Evolutionary conservation across 192 early-diverging fungal genomes (phyloP), one percentile per base, ranked within the genome.

Genomic region (Diversispora epigaea): DNA sequence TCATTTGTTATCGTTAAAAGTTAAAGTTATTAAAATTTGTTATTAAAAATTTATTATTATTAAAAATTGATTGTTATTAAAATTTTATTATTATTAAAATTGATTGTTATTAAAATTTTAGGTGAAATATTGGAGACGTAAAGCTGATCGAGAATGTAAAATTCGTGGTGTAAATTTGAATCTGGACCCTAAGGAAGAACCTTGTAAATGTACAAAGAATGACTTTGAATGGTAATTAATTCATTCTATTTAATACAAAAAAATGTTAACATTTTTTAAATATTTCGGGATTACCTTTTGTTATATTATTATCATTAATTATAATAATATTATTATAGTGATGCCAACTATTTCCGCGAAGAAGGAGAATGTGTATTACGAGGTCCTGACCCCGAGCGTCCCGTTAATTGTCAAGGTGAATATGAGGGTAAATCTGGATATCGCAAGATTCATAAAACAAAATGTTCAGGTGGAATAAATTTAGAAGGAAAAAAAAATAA

Each of bases 381-480:
- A 61, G 92, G 90, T 8, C 85, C 79, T 15, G 93, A 98, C 71
- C 93, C 94, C 8, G 80, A 89, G 12, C 89, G 91, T 77, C 95
- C 96, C 0, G 68, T 76, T 1, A 82, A 85, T 56, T 97, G 97
- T 76, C 83, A 82, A 17, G 80, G 80, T 14, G 85, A 77, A 4
- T 98, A 93, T 80, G 71, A 71, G 61, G 91, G 91, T 17, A 85
- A 88, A 15, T 93, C 93, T 21, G 95, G 96, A 19, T 98, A 96
- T 79, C 83, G 85, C 15, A 95, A 92, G 68, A 89, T 93, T 22
- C 74, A 86, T 4, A 83, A 86, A 43, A 92, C 92, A 52, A 80
- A 86, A 63, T 99, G 97, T 80, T 80, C 80, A 17, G 94, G 89
- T 61, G 95, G 94, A 14, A 50, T 84, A 3, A 86, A 95, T 52